Evolutionary conservation across 306 rosid species (phyloP).

Genomic region (Castanea sativa): DNA sequence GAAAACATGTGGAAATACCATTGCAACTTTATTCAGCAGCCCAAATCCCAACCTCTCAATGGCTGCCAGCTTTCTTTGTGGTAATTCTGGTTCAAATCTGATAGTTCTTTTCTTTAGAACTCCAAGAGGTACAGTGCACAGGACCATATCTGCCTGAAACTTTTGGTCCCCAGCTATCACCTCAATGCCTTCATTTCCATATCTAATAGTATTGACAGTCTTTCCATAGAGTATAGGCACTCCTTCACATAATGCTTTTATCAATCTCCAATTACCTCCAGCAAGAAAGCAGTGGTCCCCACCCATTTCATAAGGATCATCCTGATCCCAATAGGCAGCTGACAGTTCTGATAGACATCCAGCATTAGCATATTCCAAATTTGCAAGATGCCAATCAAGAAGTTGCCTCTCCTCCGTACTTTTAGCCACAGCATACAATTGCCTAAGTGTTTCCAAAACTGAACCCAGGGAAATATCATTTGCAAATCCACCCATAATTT

Average conservation of each 20-base stretch:
- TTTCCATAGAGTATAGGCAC: constrained; percentile 77
- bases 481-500: constrained; percentile 85
- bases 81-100: constrained; percentile 75
- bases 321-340: constrained; percentile 94
- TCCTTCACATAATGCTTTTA: constrained; percentile 74
- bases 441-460: constrained; percentile 72
- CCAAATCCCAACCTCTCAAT: constrained; percentile 93
- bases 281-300: constrained; percentile 98
- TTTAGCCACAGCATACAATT: constrained; percentile 64
- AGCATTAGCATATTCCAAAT: constrained; percentile 93
- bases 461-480: constrained; percentile 79
- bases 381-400: constrained; percentile 95
- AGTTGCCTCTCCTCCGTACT: constrained; percentile 70
- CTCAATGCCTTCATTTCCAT: constrained; percentile 72
- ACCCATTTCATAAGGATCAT: constrained; percentile 96
- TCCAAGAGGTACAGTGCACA: constrained; percentile 96
- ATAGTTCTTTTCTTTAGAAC: constrained; percentile 68
- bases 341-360: constrained; percentile 95
- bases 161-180: constrained; percentile 70
- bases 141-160: constrained; percentile 66
- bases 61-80: constrained; percentile 72
- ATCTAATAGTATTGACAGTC: constrained; percentile 56
- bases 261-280: constrained; percentile 87
- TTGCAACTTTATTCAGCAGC: constrained; percentile 85
- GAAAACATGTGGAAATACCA: constrained; percentile 87